Evolutionary conservation across 2,329 filamentous ascomycete species (phyloP).

Genomic region (Didymella keratinophila): DNA sequence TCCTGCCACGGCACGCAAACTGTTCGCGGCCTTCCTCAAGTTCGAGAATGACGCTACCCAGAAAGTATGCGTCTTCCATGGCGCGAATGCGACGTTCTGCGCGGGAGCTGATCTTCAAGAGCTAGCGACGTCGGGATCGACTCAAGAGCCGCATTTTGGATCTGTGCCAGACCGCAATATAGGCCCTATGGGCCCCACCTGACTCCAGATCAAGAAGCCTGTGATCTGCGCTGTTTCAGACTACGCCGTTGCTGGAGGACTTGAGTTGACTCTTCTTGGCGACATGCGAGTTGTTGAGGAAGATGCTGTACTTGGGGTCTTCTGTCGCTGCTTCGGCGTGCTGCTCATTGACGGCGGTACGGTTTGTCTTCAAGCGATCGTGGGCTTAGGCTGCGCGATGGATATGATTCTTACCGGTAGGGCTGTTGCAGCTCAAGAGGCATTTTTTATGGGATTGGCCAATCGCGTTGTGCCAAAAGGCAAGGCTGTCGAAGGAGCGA

Average conservation of each 20-base stretch:
- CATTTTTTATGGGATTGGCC: slow-evolving; percentile 61
- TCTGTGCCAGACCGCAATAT: slow-evolving; percentile 50
- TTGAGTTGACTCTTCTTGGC: slow-evolving; percentile 62
- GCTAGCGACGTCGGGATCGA: slow-evolving; percentile 37
- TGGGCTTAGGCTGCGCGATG: slow-evolving; percentile 62
- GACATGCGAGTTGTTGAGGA: slow-evolving; percentile 64
- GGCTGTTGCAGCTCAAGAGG: slow-evolving; percentile 59
- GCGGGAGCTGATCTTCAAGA: slow-evolving; percentile 62
- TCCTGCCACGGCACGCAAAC: slow-evolving; percentile 55
- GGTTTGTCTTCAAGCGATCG: slow-evolving; percentile 59
- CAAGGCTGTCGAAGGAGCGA: slow-evolving; percentile 56
- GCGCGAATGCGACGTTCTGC: slow-evolving; percentile 60
- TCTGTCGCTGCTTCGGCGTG: slow-evolving; percentile 63
- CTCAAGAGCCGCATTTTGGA: slow-evolving; percentile 33
- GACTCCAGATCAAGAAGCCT: slow-evolving; percentile 61
- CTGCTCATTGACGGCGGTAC: slow-evolving; percentile 63
- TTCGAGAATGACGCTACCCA: slow-evolving; percentile 61
- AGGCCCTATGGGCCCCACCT: slow-evolving; percentile 62
- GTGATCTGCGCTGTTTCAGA: slow-evolving; percentile 62
- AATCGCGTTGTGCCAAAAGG: slow-evolving; percentile 63
- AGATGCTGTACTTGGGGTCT: slow-evolving; percentile 63
- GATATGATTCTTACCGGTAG: slow-evolving; percentile 67
- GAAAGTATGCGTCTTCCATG: slow-evolving; percentile 62
- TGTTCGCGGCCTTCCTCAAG: slow-evolving; percentile 57
- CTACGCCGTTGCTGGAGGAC: slow-evolving; percentile 62